Base-by-base conservation (phyloP, 2,329 filamentous ascomycete genomes). In the Teratosphaeria nubilosa region DNA sequence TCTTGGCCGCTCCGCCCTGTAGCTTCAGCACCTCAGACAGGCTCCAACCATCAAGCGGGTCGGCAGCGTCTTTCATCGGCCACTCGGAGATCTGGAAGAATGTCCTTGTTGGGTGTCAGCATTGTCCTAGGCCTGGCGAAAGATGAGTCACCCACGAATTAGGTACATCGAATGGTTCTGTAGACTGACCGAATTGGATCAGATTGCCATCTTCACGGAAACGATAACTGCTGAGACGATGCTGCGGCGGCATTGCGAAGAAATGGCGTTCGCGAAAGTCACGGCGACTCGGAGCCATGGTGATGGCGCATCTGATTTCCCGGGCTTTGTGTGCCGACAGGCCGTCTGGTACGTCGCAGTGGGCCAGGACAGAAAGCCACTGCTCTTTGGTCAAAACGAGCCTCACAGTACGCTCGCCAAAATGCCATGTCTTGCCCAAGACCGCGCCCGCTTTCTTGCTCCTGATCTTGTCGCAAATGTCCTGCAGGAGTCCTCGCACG, bases 131-230 rank as follows among this genome's bases (percentile, higher is more conserved):
- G 34, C 13, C 27, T 30, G 25, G n/a, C 6, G 22, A 53, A 45
- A 24, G 16, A 25, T 48, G 32, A 30, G 25, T 31, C 22, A 69
- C 74, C 64, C 57, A 77, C 74, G 74, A 74, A 63, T 78, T 78
- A 1, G 75, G 75, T 1, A 59, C 66, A 9, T 65, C 59, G 58
- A 76, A 77, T 0, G 64, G 63, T 1, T 62, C 34, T 2, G 63
- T 58, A 3, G 70, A 69, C 2, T 58, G 32, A 1, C 73, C 73
- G 65, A 75, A 77, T 1, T 75, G 76, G 4, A 77, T 61, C 1
- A 79, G 59, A 2, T 77, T 60, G 0, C 76, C 76, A 37, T 76
- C 68, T 22, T 64, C 32, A 14, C 72, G 68, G 58, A 75, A 77
- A 34, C 66, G 68, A 11, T 59, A 25, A 5, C 57, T 59, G 10